Base-by-base conservation (phyloP, 352 stramenopile genomes). In the Globisporangium cystogenes region DNA sequence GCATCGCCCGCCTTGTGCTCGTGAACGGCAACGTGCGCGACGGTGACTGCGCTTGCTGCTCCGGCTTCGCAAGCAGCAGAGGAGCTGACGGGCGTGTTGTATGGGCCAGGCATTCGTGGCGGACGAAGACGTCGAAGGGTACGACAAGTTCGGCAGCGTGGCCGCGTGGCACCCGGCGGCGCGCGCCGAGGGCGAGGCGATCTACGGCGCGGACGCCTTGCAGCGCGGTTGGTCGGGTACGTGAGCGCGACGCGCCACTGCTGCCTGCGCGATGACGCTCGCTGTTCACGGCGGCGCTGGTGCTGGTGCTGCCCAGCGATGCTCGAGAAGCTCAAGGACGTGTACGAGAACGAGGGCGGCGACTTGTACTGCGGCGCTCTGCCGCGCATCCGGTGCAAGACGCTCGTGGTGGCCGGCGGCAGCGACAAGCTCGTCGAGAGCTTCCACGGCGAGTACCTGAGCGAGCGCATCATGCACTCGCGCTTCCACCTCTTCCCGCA, bases 401-500 rank as follows among this genome's bases (percentile, higher is more conserved):
- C 83, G 52, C 73, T 93, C 21, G 80, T 91, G 45, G 67, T 93
- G 20, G 57, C 72, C 4, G 78, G 80, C 20, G 76, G 50, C 40
- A 70, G 74, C 33, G 77, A 93, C 56, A 74, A 76, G 20, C 64
- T 88, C 16, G 73, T 93, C 39, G 72, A 78, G 18, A 54, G 62
- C 12, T 89, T 81, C 59, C 82, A 93, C 62, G 67, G 76, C 42
- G 80, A 93, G 56, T 93, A 93, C 54, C 48, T 93, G 57, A 93
- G 74, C 67, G 83, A 93, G 57, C 83, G 83, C 55, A 91, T 93
- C 67, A 75, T 91, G 72, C 80, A 93, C 67, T 91, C 80, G 37
- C 67, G 74, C 27, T 57, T 89, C 20, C 72, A 88, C 45, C 57
- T 87, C 37, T 57, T 90, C 21, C 41, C 68, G 6, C 65, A 67